Conservation (phyloP, 192 early-diverging fungal species). For the Cetraspora pellucida region DNA sequence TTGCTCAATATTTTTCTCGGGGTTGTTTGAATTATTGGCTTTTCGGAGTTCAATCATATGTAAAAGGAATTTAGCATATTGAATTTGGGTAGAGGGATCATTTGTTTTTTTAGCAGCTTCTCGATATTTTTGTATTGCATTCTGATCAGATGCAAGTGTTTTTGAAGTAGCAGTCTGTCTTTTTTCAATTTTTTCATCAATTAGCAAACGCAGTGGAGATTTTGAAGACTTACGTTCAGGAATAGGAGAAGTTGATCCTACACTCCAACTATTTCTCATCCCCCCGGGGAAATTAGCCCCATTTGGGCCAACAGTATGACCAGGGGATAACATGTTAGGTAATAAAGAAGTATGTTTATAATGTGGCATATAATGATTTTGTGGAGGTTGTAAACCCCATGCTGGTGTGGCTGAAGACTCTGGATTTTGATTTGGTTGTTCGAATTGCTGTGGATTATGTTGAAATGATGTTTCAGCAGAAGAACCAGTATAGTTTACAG, state of each 20-base stretch:
- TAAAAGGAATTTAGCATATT: slow-evolving; percentile 77
- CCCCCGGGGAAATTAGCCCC: too few relatives aligned
- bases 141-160: slow-evolving; percentile 23
- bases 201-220: slow-evolving; percentile 12
- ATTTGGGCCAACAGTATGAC: too few relatives aligned
- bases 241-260: neutral
- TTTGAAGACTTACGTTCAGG: slow-evolving; percentile 4
- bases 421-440: too few relatives aligned
- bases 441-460: too few relatives aligned
- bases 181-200: slow-evolving; percentile 26
- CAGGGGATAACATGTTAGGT: too few relatives aligned
- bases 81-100: slow-evolving; percentile 70
- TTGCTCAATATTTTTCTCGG: neutral
- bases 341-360: too few relatives aligned
- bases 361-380: too few relatives aligned
- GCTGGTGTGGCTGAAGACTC: too few relatives aligned
- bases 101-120: slow-evolving; percentile 78
- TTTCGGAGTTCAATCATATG: slow-evolving; percentile 59
- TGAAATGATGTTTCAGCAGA: too few relatives aligned
- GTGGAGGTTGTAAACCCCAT: too few relatives aligned
- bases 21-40: neutral
- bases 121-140: slow-evolving; percentile 59
- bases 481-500: too few relatives aligned
- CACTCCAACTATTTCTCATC: neutral
- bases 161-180: slow-evolving; percentile 21